Base-by-base conservation (phyloP, 1,284 basidiomycete genomes). In the Farysia itapuensis region DNA sequence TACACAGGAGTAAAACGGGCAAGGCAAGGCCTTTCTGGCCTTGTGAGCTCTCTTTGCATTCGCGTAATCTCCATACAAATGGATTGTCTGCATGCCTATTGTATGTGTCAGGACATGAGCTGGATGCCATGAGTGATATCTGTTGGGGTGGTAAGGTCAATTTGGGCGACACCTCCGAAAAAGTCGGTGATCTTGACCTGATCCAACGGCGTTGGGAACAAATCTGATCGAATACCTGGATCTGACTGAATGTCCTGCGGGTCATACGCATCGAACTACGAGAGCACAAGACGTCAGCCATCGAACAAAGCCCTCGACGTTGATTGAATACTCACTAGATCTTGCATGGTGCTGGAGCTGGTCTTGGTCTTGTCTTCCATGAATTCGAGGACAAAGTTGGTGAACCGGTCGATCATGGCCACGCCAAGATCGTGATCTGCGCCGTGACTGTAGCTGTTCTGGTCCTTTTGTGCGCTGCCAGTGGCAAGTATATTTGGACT, bases 391-490 rank as follows among this genome's bases (percentile, higher is more conserved):
- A 94, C 82, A 70, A 89, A 88, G 77, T 97, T 93, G 0, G 94
- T 98, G 77, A 86, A 99, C 14, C 87, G 84, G 73, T 98, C 95
- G 51, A 97, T 96, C 40, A 98, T 89, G 0, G 93, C 87, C 0
- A 97, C 89, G 3, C 95, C 95, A 28, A 99, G 86, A 59, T 96
- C 92, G 32, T 84, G 80, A 79, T 98, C 94, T 65, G 89, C 89
- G 74, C 90, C 88, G 72, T 97, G 86, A 89, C 92, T 95, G 74
- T 95, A 96, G 1, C 91, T 95, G 74, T 88, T 96, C 77, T 98
- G 87, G 28, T 84, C 88, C n/a, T 94, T 81, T 38, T 83, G 78
- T 6, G 90, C 89, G 0, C 89, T 93, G 0, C 93, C 95, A 0
- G 91, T 93, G 0, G 94, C 92, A 6, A 97, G 83, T 33, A 98